Evolutionary conservation across 2,329 filamentous ascomycete species (phyloP), one percentile per base, ranked within the genome.

Genomic region (Pyrenochaeta sp.): DNA sequence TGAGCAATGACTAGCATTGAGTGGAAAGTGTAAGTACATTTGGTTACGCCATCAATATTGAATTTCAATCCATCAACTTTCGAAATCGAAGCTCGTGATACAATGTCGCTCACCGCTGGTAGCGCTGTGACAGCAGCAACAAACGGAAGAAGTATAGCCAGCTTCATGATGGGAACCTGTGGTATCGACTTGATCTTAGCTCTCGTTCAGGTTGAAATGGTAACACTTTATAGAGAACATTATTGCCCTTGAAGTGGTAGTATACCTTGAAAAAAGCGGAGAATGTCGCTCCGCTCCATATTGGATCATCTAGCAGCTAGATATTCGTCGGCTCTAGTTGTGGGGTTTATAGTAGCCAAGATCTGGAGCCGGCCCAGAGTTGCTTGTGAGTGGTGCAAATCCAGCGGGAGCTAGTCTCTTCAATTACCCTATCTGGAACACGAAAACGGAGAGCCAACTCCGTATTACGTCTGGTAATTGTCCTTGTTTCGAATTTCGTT

Each of bases 21-120:
- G 6, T 15, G 33, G 6, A 23, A 6, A 32, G 41, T 29, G 4
- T 32, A 49, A 54, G 42, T 37, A 68, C 67, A 73, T 46, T 74
- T 72, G 2, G 67, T 71, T 7, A 69, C 69, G 15, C 71, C 69
- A 50, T 73, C 69, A 35, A 74, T 73, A 45, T 70, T 71, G 54
- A 75, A 74, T 49, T 71, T 71, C 15, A 63, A 51, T 5, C 71
- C 71, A 52, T 68, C 64, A 7, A 31, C 35, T 32, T 58, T 61
- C 9, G 69, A 63, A 21, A 72, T 67, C 12, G 68, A 66, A 17
- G 61, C 64, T 39, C 66, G 58, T 21, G 56, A 31, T 18, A 54
- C 42, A 15, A 66, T 15, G 30, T 61, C 46, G 12, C 31, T 52
- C 18, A 56, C 32, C 20, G 63, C 49, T 32, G 66, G 61, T 11